These are phyloP conservation scores for Fusarium robinianum DNA, from an alignment of 2,329 filamentous ascomycete species.

Conservation along the genomic window DNA sequence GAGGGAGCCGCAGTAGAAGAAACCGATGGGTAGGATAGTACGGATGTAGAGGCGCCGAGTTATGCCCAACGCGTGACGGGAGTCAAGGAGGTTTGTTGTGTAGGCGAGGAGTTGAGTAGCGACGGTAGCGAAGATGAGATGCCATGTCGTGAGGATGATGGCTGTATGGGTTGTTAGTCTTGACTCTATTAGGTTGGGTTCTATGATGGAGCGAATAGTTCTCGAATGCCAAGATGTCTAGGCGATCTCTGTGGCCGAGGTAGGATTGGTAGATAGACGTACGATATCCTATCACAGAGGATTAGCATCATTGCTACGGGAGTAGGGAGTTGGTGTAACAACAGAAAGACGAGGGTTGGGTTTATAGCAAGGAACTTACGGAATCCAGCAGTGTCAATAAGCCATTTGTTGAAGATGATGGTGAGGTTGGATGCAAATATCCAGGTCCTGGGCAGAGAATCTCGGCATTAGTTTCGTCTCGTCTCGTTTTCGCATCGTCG, in stretches of 20 bases:
- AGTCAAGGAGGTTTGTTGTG: slow-evolving; percentile 66
- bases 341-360: background rate
- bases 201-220: background rate
- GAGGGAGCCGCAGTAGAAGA: slow-evolving; percentile 68
- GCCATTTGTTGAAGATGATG: slow-evolving; percentile 92
- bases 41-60: slow-evolving; percentile 63
- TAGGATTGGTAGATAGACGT: slow-evolving; percentile 20
- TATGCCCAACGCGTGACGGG: slow-evolving; percentile 64
- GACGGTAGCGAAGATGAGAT: slow-evolving; percentile 67
- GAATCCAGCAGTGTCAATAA: slow-evolving; percentile 75
- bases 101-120: slow-evolving; percentile 69
- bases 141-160: slow-evolving; percentile 69
- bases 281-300: slow-evolving; percentile 40
- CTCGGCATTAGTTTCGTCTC: slow-evolving; percentile 12
- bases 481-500: background rate
- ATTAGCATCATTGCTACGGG: slow-evolving; percentile 13
- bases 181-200: background rate
- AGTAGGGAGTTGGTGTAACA: background rate
- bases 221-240: too few species aligned
- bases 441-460: slow-evolving; percentile 60
- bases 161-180: slow-evolving; percentile 40
- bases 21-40: slow-evolving; percentile 67
- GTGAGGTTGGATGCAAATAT: slow-evolving; percentile 83
- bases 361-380: slow-evolving; percentile 55
- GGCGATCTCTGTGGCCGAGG: background rate